phyloP scores from a whole-genome alignment of 139 green algal species.

The Coccomyxa sp. region DNA sequence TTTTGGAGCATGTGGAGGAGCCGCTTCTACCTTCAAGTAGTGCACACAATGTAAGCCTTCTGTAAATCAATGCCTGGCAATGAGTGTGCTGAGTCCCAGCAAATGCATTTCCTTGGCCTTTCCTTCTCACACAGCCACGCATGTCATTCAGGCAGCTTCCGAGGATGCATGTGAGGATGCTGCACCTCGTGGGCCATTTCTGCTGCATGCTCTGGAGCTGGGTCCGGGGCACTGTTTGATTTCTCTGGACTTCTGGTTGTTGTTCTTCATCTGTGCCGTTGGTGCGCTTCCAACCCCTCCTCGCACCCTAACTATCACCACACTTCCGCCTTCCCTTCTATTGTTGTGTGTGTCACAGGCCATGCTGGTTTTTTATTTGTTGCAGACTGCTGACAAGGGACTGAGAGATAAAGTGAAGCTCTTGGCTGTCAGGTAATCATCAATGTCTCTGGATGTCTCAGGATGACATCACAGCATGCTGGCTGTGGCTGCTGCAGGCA shows the following conservation, averaged over 20 bases:
- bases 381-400: background rate
- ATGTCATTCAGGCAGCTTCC: background rate
- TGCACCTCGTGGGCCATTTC: background rate
- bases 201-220: constrained; percentile 11
- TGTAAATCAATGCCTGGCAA: background rate
- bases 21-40: background rate
- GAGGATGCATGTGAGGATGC: background rate
- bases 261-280: constrained; percentile 40
- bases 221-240: constrained; percentile 21
- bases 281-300: background rate
- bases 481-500: constrained; percentile 12
- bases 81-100: background rate
- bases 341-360: background rate
- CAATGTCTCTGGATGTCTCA: background rate
- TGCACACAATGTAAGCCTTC: background rate
- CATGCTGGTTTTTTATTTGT: background rate
- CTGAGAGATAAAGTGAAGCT: background rate
- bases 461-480: background rate
- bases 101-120: background rate
- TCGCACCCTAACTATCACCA: background rate
- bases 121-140: background rate
- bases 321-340: background rate
- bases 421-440: background rate
- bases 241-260: constrained; percentile 55
- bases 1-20: background rate